Evolutionary conservation across 192 early-diverging fungal genomes (phyloP).

Genomic region (Oehlia diaphana): DNA sequence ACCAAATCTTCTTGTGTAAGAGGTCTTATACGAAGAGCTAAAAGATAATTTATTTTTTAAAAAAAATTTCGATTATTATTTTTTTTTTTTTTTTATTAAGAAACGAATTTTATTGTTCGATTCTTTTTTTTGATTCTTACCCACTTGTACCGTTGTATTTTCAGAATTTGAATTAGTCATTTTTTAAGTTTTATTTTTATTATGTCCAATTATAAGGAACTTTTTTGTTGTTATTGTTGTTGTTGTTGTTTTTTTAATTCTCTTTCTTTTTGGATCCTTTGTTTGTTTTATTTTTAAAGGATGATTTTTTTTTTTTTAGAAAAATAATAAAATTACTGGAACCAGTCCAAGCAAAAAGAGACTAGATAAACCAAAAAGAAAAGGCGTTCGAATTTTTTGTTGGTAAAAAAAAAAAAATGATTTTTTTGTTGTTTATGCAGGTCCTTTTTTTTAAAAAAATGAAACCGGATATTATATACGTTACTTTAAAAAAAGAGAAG

Average conservation of each 20-base stretch:
- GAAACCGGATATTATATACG: too few species aligned
- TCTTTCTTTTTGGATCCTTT: too few species aligned
- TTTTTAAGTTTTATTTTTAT: not conserved
- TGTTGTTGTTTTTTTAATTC: too few species aligned
- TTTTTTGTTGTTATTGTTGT: not conserved
- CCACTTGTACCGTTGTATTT: slow-evolving; percentile 25
- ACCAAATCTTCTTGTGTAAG: slow-evolving; percentile 16
- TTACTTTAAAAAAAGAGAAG: too few species aligned
- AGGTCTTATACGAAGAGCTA: slow-evolving; percentile 26
- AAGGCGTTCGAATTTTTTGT: not conserved
- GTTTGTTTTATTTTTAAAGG: too few species aligned
- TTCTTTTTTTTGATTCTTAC: not conserved
- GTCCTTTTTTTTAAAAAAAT: too few species aligned
- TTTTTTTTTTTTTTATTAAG: too few species aligned
- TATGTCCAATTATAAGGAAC: not conserved
- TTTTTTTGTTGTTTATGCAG: too few species aligned
- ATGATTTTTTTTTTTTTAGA: not conserved
- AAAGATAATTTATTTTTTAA: not conserved
- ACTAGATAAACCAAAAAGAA: not conserved
- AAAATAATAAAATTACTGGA: not conserved
- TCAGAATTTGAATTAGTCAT: slow-evolving; percentile 13
- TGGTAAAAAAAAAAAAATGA: not conserved
- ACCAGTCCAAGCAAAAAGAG: not conserved
- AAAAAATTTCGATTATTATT: too few species aligned
- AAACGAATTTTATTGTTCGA: not conserved